A percentile compares a stretch with the other conserved stretches of the same genome.
phyloP scores from a whole-genome alignment of 192 early-diverging fungal genomes.

The Diversispora epigaea region DNA sequence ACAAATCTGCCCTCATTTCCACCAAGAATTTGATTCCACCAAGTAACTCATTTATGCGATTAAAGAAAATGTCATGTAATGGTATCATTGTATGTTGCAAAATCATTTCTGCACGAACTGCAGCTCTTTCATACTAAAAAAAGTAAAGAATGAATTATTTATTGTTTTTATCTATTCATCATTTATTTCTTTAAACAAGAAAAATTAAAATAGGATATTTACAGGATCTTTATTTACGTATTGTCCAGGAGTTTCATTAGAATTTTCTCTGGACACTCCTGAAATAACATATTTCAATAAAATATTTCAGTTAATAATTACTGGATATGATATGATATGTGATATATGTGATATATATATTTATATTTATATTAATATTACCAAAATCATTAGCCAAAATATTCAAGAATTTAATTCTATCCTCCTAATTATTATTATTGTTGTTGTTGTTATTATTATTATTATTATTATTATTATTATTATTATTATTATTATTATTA shows the following conservation, averaged over 20 bases:
- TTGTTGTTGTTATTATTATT: too few species aligned
- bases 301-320: background rate
- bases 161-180: background rate
- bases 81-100: slow-evolving; percentile 70
- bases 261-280: slow-evolving; percentile 47
- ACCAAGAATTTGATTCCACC: slow-evolving; percentile 81
- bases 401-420: slow-evolving; percentile 50
- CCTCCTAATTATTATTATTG: slow-evolving; percentile 31
- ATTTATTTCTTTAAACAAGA: background rate
- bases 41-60: slow-evolving; percentile 71
- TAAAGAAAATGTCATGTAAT: slow-evolving; percentile 70
- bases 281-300: background rate
- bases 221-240: slow-evolving; percentile 39
- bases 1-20: slow-evolving; percentile 71
- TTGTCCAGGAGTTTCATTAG: slow-evolving; percentile 33
- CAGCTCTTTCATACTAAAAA: slow-evolving; percentile 21
- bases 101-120: slow-evolving; percentile 52
- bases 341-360: too few species aligned
- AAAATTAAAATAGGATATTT: background rate
- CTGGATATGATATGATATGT: background rate
- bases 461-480: too few species aligned
- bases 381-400: slow-evolving; percentile 49
- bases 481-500: too few species aligned
- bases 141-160: background rate
- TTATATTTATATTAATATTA: slow-evolving; percentile 22